phyloP scores from a whole-genome alignment of 176 grass and related monocot genomes.

The Secale cereale region DNA sequence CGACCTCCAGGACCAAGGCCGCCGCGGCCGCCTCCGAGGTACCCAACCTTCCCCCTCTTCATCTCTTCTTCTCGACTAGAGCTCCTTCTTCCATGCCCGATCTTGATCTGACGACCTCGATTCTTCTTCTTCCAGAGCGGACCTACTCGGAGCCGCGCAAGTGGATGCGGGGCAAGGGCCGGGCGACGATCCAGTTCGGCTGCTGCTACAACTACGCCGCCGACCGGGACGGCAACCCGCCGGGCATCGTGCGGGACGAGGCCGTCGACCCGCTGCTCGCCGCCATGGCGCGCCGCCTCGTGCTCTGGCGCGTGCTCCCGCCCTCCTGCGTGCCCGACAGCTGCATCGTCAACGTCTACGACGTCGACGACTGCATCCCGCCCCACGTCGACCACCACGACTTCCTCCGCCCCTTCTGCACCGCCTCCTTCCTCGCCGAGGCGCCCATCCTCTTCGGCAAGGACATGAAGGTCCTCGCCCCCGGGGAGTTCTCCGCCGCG shows the following conservation, averaged over 20 bases:
- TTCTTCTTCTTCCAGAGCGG: conserved; percentile 4
- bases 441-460: conserved; percentile 47
- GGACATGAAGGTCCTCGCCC: conserved; percentile 9
- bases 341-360: conserved; percentile 77
- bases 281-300: conserved; percentile 45
- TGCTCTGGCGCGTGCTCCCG: conserved; percentile 47
- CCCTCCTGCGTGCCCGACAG: conserved; percentile 41
- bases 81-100: not conserved
- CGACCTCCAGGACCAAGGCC: conserved; percentile 36
- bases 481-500: conserved; percentile 39
- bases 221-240: conserved; percentile 43
- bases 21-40: conserved; percentile 36
- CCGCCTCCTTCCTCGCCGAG: conserved; percentile 56
- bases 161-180: conserved; percentile 80
- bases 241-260: conserved; percentile 47
- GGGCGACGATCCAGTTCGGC: conserved; percentile 62
- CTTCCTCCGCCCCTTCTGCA: conserved; percentile 62
- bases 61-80: not conserved
- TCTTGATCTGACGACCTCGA: not conserved
- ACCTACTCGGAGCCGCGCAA: conserved; percentile 67
- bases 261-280: conserved; percentile 43
- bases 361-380: conserved; percentile 64
- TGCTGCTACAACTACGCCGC: conserved; percentile 77
- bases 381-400: conserved; percentile 63
- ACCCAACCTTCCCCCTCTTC: not conserved